These are phyloP conservation scores for Pulveroboletus frians DNA, from an alignment of 768 basidiomycete genomes.

Conservation along the genomic window DNA sequence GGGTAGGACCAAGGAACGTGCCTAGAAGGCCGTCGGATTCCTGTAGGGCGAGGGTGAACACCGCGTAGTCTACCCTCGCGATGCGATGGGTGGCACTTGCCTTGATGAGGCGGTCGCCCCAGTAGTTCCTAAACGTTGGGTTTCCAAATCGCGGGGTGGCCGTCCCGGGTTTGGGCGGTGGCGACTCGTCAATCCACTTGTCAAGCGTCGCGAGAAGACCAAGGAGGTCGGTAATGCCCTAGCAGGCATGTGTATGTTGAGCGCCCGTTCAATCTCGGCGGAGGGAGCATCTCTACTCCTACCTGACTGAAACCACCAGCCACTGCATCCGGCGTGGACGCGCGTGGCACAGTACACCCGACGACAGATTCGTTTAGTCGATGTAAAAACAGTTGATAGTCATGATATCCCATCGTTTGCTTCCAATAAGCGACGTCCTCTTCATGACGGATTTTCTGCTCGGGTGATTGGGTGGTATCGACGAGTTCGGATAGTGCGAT, in stretches of 20 bases:
- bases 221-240: conserved; percentile 49
- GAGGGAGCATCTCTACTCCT: background rate
- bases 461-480: conserved; percentile 30
- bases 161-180: conserved; percentile 50
- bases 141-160: conserved; percentile 83
- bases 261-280: background rate
- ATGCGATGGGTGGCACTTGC: conserved; percentile 33
- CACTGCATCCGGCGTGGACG: background rate
- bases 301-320: conserved; percentile 17
- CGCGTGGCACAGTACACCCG: conserved; percentile 50
- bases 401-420: conserved; percentile 60
- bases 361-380: conserved; percentile 75
- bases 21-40: conserved; percentile 48
- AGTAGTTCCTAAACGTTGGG: conserved; percentile 74
- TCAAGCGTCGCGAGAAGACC: conserved; percentile 61
- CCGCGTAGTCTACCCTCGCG: background rate
- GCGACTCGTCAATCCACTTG: conserved; percentile 76
- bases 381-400: conserved; percentile 70
- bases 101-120: conserved; percentile 75
- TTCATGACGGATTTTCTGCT: conserved; percentile 63
- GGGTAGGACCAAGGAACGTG: conserved; percentile 43
- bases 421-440: conserved; percentile 73
- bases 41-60: conserved; percentile 30
- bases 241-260: background rate
- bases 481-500: conserved; percentile 23